phyloP scores from a whole-genome alignment of 2,329 filamentous ascomycete species.

The Cladosporium sp. region DNA sequence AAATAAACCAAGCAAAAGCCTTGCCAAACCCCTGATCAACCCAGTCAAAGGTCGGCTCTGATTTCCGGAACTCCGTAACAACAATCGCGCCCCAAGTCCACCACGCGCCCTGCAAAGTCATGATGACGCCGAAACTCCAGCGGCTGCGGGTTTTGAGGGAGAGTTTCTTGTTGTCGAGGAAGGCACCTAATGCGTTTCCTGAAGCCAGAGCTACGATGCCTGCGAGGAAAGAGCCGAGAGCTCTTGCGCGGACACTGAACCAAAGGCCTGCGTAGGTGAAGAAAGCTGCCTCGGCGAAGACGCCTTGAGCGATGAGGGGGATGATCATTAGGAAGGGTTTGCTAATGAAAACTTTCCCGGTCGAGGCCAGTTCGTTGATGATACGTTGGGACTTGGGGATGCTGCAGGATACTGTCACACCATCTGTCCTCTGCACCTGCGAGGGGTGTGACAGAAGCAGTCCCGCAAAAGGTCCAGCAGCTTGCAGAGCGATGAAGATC shows the following conservation, averaged over 20 bases:
- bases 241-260: constrained; percentile 65
- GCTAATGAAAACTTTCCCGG: constrained; percentile 54
- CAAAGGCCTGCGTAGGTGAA: constrained; percentile 60
- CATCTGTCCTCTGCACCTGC: constrained; percentile 61
- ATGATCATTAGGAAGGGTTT: constrained; percentile 61
- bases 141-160: constrained; percentile 52
- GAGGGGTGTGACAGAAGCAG: constrained; percentile 57
- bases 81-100: constrained; percentile 68
- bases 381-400: constrained; percentile 50
- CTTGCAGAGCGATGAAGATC: constrained; percentile 67
- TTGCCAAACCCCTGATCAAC: constrained; percentile 56
- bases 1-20: constrained; percentile 62
- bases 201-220: constrained; percentile 61
- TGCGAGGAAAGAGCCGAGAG: constrained; percentile 65
- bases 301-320: constrained; percentile 64
- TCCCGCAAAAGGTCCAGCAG: constrained; percentile 59
- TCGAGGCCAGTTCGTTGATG: constrained; percentile 56
- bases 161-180: constrained; percentile 55
- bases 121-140: constrained; percentile 50
- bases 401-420: constrained; percentile 54
- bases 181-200: constrained; percentile 63
- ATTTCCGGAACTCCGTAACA: constrained; percentile 55
- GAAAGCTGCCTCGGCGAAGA: constrained; percentile 67
- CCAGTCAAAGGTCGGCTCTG: constrained; percentile 64
- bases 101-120: constrained; percentile 60